Conservation (phyloP, 177 flowering plant genomes). For the Vitis hybrid region DNA sequence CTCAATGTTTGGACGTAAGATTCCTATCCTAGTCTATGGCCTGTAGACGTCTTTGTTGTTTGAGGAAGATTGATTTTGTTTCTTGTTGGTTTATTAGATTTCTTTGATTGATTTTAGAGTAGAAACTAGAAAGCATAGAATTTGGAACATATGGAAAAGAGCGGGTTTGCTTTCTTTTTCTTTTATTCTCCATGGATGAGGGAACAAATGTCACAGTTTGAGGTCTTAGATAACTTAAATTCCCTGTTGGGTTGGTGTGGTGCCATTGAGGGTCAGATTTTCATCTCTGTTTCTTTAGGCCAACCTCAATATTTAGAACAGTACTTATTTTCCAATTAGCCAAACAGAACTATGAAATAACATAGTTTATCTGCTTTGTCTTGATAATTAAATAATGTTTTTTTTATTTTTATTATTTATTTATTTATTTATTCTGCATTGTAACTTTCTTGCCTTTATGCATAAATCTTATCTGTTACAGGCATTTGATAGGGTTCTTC, state of each 20-base stretch:
- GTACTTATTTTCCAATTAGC: no score
- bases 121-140: no score
- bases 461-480: slow-evolving; percentile 30
- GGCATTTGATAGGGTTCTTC: slow-evolving; percentile 97
- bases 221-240: no score
- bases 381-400: background rate
- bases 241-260: no score
- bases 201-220: background rate
- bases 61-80: background rate
- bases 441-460: no score
- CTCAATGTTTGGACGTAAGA: slow-evolving; percentile 97
- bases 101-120: background rate
- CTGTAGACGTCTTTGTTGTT: no score
- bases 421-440: background rate
- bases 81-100: background rate
- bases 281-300: no score
- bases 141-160: no score
- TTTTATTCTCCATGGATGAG: background rate
- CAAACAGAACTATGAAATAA: no score
- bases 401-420: background rate
- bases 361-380: background rate
- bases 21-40: background rate
- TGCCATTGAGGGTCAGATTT: no score
- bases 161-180: background rate
- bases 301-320: no score